Evolutionary conservation across 345 rosid species (phyloP), one percentile per base, ranked within the genome.

Genomic region (Eucalyptus marginata): DNA sequence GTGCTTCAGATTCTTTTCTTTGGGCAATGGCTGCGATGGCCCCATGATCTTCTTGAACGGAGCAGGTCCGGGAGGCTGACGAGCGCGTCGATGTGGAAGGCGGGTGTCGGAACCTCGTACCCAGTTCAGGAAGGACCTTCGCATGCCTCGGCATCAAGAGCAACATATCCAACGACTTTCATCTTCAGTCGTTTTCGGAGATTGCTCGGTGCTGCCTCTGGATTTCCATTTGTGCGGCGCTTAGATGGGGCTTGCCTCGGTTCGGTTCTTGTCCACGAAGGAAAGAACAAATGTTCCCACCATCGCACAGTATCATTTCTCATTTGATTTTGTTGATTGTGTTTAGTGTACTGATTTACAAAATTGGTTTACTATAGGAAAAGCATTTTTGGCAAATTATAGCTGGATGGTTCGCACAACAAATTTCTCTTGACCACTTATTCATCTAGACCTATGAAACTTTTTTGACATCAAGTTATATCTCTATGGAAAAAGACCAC

Each of bases 21-120:
- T 87, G 93, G 90, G 89, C 90, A 47, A 92, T 89, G 33, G 84
- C 81, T 58, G 92, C 85, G 47, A 87, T 20, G n/a, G 88, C 80
- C 88, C 51, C 56, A 85, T 85, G 56, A 27, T 18, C 86, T 54
- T 92, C 94, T 91, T 89, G 66, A 31, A 8, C 87, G 84, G 84
- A 76, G 29, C 27, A 20, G 47, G 84, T 7, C 24, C 43, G 29
- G 83, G 47, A 36, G 47, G 84, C 22, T 12, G 11, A 76, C 27
- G 84, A 20, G 47, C 8, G 29, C 84, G 47, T 20, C 29, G 29
- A 36, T 76, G 84, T 6, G 47, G 24, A 20, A 43, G 46, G 84
- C 47, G 7, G 29, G 47, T 40, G 84, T 76, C 47, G 84, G 29
- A 40, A 76, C 84, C 84, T 76, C 47, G 84, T 40, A 76, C 84